phyloP scores from a whole-genome alignment of 371 early-diverging fungal genomes.

The Scutellospora calospora region DNA sequence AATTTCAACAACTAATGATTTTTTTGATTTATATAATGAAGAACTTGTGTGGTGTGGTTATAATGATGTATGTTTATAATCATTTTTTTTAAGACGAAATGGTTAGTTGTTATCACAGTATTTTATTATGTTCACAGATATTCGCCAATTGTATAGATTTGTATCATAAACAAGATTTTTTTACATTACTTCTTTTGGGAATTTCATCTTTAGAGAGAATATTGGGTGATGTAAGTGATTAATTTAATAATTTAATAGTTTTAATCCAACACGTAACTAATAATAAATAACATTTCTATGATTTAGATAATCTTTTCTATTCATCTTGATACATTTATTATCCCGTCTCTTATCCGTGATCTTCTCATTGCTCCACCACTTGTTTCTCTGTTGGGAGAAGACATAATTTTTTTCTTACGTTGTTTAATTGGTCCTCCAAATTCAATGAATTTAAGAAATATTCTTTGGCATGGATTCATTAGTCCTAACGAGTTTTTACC shows the following conservation, averaged over 20 bases:
- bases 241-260: neutral
- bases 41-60: conserved; percentile 31
- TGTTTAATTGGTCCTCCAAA: conserved; percentile 40
- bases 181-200: neutral
- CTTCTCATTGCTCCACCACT: neutral
- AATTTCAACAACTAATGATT: conserved; percentile 15
- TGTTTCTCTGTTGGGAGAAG: neutral
- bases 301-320: conserved; percentile 10
- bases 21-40: conserved; percentile 7
- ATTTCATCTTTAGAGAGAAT: conserved; percentile 27
- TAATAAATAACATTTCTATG: neutral
- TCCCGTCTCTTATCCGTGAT: conserved; percentile 31
- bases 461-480: conserved; percentile 44
- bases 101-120: neutral
- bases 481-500: conserved; percentile 10
- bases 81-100: neutral
- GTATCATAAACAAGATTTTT: conserved; percentile 29
- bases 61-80: neutral
- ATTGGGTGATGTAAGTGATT: conserved; percentile 25
- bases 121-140: neutral
- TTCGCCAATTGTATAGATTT: conserved; percentile 1
- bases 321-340: neutral
- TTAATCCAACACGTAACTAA: neutral
- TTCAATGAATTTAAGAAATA: conserved; percentile 41
- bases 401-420: conserved; percentile 21